These are phyloP conservation scores for Lactarius quietus DNA, from an alignment of 768 basidiomycete species.

Conservation along the genomic window DNA sequence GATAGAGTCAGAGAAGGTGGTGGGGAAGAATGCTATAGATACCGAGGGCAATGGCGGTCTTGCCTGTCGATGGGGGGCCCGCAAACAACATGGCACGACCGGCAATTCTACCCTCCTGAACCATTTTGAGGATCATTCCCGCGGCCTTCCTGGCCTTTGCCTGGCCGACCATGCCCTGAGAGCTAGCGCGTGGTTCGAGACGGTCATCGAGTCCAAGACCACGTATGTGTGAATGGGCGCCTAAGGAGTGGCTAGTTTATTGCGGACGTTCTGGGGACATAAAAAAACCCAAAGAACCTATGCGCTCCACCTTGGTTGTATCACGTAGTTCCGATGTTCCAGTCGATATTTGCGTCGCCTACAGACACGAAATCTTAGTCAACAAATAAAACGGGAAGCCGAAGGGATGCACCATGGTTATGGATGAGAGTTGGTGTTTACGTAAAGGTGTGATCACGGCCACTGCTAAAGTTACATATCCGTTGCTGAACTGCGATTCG, in stretches of 20 bases:
- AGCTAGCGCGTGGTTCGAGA: slow-evolving; percentile 82
- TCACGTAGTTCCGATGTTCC: slow-evolving; percentile 79
- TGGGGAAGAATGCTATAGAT: slow-evolving; percentile 29
- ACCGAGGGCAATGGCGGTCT: slow-evolving; percentile 98
- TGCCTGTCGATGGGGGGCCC: slow-evolving; percentile 95
- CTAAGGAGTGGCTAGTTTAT: slow-evolving; percentile 37
- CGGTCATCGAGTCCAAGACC: slow-evolving; percentile 91
- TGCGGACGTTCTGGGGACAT: slow-evolving; percentile 8
- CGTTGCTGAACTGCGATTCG: neutral
- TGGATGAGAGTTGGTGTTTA: slow-evolving; percentile 4
- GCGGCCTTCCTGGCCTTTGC: slow-evolving; percentile 95
- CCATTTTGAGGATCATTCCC: slow-evolving; percentile 97
- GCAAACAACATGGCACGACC: slow-evolving; percentile 97
- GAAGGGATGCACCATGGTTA: slow-evolving; percentile 31
- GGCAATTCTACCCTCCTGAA: slow-evolving; percentile 92
- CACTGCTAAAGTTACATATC: neutral
- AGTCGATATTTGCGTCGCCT: slow-evolving; percentile 73
- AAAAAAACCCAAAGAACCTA: slow-evolving; percentile 47
- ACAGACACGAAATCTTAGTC: neutral
- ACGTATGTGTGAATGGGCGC: slow-evolving; percentile 91
- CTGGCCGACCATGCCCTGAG: slow-evolving; percentile 98
- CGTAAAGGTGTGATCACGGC: neutral
- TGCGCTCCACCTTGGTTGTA: slow-evolving; percentile 91
- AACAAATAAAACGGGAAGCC: neutral
- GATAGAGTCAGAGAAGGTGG: neutral